Base-by-base conservation (phyloP, 2,329 filamentous ascomycete species). In the Sarocladiaceae sp. region DNA sequence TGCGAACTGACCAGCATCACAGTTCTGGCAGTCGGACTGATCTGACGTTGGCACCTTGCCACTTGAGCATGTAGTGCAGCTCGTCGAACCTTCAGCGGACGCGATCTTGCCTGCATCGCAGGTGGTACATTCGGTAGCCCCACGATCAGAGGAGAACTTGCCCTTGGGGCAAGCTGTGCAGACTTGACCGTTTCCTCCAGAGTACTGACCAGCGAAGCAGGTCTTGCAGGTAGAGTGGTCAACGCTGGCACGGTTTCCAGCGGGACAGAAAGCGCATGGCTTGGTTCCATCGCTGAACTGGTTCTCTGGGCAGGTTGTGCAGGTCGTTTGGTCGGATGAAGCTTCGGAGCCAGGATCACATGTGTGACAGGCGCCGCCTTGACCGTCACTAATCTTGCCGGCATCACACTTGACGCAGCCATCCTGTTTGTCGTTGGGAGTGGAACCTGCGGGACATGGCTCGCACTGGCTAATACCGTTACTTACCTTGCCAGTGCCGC, bases 401-500 rank as follows among this genome's bases (percentile, higher is more conserved):
- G 26, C 26, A 17, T 10, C 7, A 20, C 44, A 48, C 4, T 12
- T 26, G 5, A 17, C 15, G 20, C 44, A 48, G 28, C 44, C 29
- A 20, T 23, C 28, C 15, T 35, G 15, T 6, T 8, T 17, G 26
- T 15, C 15, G 28, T 48, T 35, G 4, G 44, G 5, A 12, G 22
- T 23, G 8, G 26, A 48, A 4, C 44, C 44, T 20, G 44, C 44
- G 5, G 44, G 18, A 17, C 44, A 48, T n/a, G 44, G n/a, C 11
- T 26, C 29, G 17, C 44, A 48, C 18, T 48, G 31, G 44, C 44
- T 23, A 23, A 48, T 48, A 17, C 44, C 44, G 26, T 48, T 48
- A 17, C 44, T 48, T 25, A 48, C n/a, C 15, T 33, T 31, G 20
- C 44, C 44, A 4, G 28, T 15, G 4, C 35, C 44, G 26, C 44